Evolutionary conservation across 2,329 filamentous ascomycete species (phyloP), one percentile per base, ranked within the genome.

Genomic region (Calcarisporium arbuscula): DNA sequence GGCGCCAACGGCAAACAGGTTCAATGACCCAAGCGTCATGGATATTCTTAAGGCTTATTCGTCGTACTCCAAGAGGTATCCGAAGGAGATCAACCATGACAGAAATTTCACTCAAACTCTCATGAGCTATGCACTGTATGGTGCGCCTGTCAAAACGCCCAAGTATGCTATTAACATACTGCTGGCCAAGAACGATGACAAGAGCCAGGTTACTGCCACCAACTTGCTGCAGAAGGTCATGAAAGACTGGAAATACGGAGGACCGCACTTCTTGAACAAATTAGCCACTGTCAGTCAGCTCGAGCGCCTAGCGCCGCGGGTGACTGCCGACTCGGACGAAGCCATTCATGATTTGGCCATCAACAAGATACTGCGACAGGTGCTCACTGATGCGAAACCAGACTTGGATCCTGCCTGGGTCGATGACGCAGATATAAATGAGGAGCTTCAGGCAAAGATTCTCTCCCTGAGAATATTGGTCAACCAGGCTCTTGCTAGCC

Each of bases 151-250:
- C 9, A 81, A 82, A 53, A 85, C 86, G 8, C 86, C 90, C 16
- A 98, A 98, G 60, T 88, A 96, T 62, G 92, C 92, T 0, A 80
- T 96, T 31, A 89, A 86, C 19, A 88, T 98, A 44, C 70, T 98
- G 35, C 77, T 95, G 60, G 80, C 85, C 22, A 81, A 80, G 47
- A 68, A 69, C 29, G 71, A 77, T 16, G 79, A 89, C 32, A 92
- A 86, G 56, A 83, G 71, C 46, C 62, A 89, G 51, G 82, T 94
- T 64, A 85, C 87, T 40, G 85, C 87, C 7, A 88, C 82, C 34
- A 88, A 94, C 47, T 71, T 98, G 9, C 61, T 95, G 7, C 75
- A 82, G 36, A 84, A 82, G 53, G 82, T 82, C 39, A 75, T 85
- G 44, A 79, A 85, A 44, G 74, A 78, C 32, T 89, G 85, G 68